phyloP scores from a whole-genome alignment of 495 filamentous ascomycete species.

The Penicillium simplicissimum region DNA sequence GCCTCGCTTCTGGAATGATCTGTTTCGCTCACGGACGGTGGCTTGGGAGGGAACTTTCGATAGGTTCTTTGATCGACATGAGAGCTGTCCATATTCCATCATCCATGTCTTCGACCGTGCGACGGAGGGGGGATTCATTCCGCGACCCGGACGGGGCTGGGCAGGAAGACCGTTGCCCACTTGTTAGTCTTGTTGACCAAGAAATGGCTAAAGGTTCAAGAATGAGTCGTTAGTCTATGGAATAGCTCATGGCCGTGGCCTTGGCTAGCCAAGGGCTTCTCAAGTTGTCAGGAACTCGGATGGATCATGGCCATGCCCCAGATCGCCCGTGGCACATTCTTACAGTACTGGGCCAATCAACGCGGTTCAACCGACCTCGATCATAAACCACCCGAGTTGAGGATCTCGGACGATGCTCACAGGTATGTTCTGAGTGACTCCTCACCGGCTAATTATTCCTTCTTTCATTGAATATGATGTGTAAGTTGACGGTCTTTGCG shows the following conservation, averaged over 20 bases:
- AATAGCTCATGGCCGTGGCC: not conserved
- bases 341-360: not conserved
- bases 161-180: not conserved
- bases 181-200: not conserved
- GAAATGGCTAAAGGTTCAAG: not conserved
- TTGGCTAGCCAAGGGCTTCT: not conserved
- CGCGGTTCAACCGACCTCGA: not conserved
- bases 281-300: not conserved
- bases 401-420: not conserved
- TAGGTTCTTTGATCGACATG: constrained; percentile 5
- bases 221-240: not conserved
- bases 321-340: constrained; percentile 1
- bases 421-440: no score
- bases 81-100: not conserved
- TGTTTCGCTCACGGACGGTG: not conserved
- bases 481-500: no score
- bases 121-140: not conserved
- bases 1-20: constrained; percentile 1
- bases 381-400: not conserved
- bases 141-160: not conserved
- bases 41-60: not conserved
- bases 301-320: not conserved
- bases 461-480: no score
- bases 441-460: no score
- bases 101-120: not conserved